phyloP scores from a whole-genome alignment of 208 protist species.

The Leishmania tarentolae region DNA sequence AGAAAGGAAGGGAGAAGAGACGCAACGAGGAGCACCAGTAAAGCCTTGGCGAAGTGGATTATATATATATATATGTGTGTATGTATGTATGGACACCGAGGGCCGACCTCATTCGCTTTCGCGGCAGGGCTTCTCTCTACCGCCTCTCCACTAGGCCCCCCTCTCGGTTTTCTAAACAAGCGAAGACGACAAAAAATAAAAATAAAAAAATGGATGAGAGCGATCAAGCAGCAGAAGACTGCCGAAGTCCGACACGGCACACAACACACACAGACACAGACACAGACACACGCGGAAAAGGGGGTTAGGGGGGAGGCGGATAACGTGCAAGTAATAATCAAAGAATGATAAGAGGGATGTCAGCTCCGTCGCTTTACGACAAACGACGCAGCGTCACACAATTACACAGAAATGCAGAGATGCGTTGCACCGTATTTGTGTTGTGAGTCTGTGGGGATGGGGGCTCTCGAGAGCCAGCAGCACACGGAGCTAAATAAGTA shows the following conservation, averaged over 20 bases:
- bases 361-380: not conserved
- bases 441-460: not conserved
- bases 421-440: not conserved
- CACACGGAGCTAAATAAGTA: not conserved
- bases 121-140: not conserved
- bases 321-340: not conserved
- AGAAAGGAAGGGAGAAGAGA: not conserved
- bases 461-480: not conserved
- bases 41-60: not conserved
- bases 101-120: not conserved
- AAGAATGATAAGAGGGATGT: not conserved
- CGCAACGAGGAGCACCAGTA: not conserved
- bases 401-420: not conserved
- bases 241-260: not conserved
- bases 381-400: not conserved
- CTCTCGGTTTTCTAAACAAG: not conserved
- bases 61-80: not conserved
- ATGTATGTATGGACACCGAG: not conserved
- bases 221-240: not conserved
- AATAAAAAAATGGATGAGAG: constrained; percentile 21
- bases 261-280: too few species aligned
- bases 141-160: not conserved
- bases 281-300: not conserved
- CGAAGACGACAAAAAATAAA: constrained; percentile 13
- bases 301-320: not conserved